Evolutionary conservation across 768 basidiomycete genomes (phyloP), one percentile per base, ranked within the genome.

Genomic region (Boletellus emodensis): DNA sequence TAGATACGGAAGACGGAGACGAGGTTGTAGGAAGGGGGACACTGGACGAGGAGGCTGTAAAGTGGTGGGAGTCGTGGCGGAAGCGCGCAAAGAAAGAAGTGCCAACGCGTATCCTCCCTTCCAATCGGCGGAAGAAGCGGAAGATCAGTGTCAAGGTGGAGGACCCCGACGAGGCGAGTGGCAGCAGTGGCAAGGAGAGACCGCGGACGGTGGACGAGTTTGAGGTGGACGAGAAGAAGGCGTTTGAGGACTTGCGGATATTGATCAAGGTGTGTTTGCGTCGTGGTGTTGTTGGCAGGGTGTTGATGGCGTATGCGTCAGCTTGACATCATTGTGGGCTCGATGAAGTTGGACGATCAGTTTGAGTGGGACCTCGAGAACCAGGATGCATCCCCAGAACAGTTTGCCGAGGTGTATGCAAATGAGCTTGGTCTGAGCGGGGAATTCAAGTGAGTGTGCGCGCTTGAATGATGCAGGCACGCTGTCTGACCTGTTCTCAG

Each of bases 311-410:
- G 12, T 6, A 9, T 3, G 6, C 30, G 11, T 35, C 50, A 97
- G 94, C 80, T 99, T 54, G 95, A 98, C 69, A 92, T 98, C 69
- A 90, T 93, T 48, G 86, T 94, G 48, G 95, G 92, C 20, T 83
- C 86, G 7, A 82, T 94, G 73, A 94, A 94, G 67, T 79, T 99
- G 20, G 89, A 92, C 49, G 96, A 99, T 69, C 89, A 94, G 62
- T 95, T 98, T 62, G 96, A 98, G 65, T 99, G 96, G 96, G 95
- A 99, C 66, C 69, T 97, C 34, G 86, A 86, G 58, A 92, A 88
- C 49, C 70, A 74, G 18, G 75, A 78, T 40, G 86, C 90, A 3
- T 87, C 86, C 0, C 94, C 95, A 0, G 96, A 99, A 69, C 84
- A 87, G 22, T 98, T 98, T 67, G 92, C 96, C 7, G 86, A 88